Conservation (phyloP, 2,329 filamentous ascomycete genomes). For the Ciborinia camelliae region DNA sequence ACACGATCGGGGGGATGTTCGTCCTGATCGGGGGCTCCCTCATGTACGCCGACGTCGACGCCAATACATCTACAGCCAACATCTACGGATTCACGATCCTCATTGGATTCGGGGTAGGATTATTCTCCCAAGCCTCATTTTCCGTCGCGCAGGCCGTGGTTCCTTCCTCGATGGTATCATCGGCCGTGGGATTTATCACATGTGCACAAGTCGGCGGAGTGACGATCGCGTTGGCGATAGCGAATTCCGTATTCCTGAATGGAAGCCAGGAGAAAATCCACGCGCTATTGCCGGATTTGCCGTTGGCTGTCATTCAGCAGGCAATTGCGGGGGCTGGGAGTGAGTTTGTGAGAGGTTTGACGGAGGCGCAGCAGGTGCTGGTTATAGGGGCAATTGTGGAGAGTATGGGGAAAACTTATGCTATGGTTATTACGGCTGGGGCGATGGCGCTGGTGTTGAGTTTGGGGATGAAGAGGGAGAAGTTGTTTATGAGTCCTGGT, state of each 20-base stretch:
- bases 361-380: slow-evolving; percentile 11
- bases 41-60: slow-evolving; percentile 36
- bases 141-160: background rate
- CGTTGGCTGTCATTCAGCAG: slow-evolving; percentile 32
- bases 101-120: slow-evolving; percentile 41
- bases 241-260: slow-evolving; percentile 42
- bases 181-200: slow-evolving; percentile 42
- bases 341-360: slow-evolving; percentile 28
- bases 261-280: slow-evolving; percentile 35
- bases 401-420: slow-evolving; percentile 33
- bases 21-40: slow-evolving; percentile 32
- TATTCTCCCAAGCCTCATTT: background rate
- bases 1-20: slow-evolving; percentile 39
- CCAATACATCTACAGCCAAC: slow-evolving; percentile 27
- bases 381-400: slow-evolving; percentile 28
- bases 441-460: slow-evolving; percentile 30
- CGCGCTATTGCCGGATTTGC: slow-evolving; percentile 31
- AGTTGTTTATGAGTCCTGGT: slow-evolving; percentile 32
- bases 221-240: slow-evolving; percentile 41
- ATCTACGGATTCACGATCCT: slow-evolving; percentile 39
- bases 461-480: slow-evolving; percentile 33
- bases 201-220: slow-evolving; percentile 40
- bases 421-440: slow-evolving; percentile 31
- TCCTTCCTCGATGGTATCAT: slow-evolving; percentile 33
- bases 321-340: slow-evolving; percentile 35